Base-by-base conservation (phyloP, 1,284 basidiomycete genomes). In the Sphaerobolus stellatus region DNA sequence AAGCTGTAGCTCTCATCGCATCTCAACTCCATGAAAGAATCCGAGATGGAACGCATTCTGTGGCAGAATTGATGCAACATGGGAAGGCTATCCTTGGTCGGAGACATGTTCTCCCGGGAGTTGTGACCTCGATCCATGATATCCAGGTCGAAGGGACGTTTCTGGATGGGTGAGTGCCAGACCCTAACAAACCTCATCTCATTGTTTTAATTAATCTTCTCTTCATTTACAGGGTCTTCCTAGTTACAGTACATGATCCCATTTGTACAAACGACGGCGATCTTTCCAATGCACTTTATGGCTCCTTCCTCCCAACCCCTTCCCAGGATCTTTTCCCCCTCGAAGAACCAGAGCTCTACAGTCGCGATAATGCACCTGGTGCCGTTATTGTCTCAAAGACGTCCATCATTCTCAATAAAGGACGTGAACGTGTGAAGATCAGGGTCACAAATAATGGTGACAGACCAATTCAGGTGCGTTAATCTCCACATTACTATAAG, bases 141-240 rank as follows among this genome's bases (percentile, higher is more conserved):
- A 88, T 97, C 33, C 93, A 96, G 67, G 91, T 97, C 1, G 94
- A 98, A 68, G 94, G 93, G 18, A 95, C 92, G 1, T 94, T 97
- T 66, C 77, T 72, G 1, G 90, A 93, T 58, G 85, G 90, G 92
- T 92, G 62, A 44, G 82, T 71, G 14, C 6, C 4, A 43, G 6
- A 27, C 22, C 4, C 18, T 43, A n/a, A n/a, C n/a, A 22, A 33
- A 8, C n/a, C 44, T 24, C n/a, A 18, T 43, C 51, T 54, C 11
- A 11, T 11, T 28, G n/a, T n/a, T n/a, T n/a, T n/a, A n/a, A n/a
- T 43, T 30, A 11, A 44, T 61, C 18, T 13, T 43, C 14, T 48
- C 33, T 36, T 36, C 11, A 36, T 36, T 36, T 36, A 2, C 61
- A 90, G 94, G 4, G 92, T 94, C 0, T 98, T 97, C 72, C 81